Percentiles rank a stretch among this genome's conserved stretches.
Evolutionary conservation across 768 basidiomycete species (phyloP).

Genomic region (Rhizopogon vulgaris): DNA sequence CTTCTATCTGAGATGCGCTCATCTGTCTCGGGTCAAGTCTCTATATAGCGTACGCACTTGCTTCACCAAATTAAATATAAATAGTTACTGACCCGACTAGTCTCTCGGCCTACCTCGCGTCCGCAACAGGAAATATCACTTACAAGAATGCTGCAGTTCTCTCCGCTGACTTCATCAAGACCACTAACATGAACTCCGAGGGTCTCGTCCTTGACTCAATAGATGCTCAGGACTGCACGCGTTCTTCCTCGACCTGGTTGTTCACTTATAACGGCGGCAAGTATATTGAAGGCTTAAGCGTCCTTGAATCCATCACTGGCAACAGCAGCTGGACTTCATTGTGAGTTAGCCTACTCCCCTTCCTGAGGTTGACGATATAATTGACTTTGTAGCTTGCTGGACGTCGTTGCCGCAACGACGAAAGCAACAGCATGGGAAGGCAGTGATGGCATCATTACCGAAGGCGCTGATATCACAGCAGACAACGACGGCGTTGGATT

Average conservation of each 20-base stretch:
- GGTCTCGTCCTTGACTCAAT: constrained; percentile 44
- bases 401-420: constrained; percentile 33
- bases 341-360: constrained; percentile 21
- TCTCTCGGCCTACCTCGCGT: constrained; percentile 43
- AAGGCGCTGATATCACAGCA: constrained; percentile 33
- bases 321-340: constrained; percentile 35
- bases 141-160: constrained; percentile 42
- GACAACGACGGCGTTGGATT: constrained; percentile 47
- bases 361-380: constrained; percentile 2
- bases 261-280: constrained; percentile 55
- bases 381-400: constrained; percentile 25
- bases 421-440: constrained; percentile 44
- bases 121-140: constrained; percentile 36
- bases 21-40: constrained; percentile 20
- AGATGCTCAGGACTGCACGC: constrained; percentile 39
- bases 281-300: constrained; percentile 44
- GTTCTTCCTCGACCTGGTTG: constrained; percentile 38
- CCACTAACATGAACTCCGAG: constrained; percentile 36
- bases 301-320: constrained; percentile 37
- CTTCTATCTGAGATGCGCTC: background rate
- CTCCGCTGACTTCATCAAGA: constrained; percentile 43
- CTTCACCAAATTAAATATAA: background rate
- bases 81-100: constrained; percentile 17
- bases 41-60: constrained; percentile 31
- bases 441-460: constrained; percentile 44